Evolutionary conservation across 352 stramenopile genomes (phyloP).

Genomic region (Peronospora belbahrii): DNA sequence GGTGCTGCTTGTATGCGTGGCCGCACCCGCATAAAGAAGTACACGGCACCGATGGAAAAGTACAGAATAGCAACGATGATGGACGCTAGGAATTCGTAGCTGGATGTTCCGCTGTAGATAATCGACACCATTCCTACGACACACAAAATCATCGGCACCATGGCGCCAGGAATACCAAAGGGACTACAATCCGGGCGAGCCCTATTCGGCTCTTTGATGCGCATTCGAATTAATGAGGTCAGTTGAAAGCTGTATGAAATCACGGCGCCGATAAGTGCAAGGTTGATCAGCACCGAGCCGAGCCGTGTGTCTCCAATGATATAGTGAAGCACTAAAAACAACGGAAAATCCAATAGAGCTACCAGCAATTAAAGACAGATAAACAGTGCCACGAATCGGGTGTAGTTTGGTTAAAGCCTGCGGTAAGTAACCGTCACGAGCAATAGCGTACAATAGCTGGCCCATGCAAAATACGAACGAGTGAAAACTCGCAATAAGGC

Average conservation of each 20-base stretch:
- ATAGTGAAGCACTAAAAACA: slow-evolving; percentile 43
- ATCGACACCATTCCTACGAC: slow-evolving; percentile 47
- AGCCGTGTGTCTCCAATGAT: slow-evolving; percentile 47
- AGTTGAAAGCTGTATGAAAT: too few species aligned
- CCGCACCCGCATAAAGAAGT: slow-evolving; percentile 38
- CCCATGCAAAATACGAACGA: slow-evolving; percentile 80
- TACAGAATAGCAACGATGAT: slow-evolving; percentile 47
- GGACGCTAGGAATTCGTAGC: slow-evolving; percentile 51
- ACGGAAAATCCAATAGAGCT: slow-evolving; percentile 37
- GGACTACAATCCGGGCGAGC: too few species aligned
- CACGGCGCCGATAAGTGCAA: slow-evolving; percentile 52
- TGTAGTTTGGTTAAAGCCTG: slow-evolving; percentile 40
- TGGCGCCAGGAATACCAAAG: too few species aligned
- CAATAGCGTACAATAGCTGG: slow-evolving; percentile 55
- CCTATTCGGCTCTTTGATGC: too few species aligned
- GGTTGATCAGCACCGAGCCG: too few species aligned
- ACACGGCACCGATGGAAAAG: slow-evolving; percentile 39
- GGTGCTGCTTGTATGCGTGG: slow-evolving; percentile 21
- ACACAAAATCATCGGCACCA: slow-evolving; percentile 40
- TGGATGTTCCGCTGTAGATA: slow-evolving; percentile 51
- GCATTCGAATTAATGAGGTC: too few species aligned
- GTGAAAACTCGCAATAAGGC: slow-evolving; percentile 59
- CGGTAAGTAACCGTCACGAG: slow-evolving; percentile 51
- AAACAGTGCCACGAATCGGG: slow-evolving; percentile 38
- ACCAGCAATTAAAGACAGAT: slow-evolving; percentile 45